Conservation (phyloP, 495 filamentous ascomycete genomes). For the Aspergillus cristatus region DNA sequence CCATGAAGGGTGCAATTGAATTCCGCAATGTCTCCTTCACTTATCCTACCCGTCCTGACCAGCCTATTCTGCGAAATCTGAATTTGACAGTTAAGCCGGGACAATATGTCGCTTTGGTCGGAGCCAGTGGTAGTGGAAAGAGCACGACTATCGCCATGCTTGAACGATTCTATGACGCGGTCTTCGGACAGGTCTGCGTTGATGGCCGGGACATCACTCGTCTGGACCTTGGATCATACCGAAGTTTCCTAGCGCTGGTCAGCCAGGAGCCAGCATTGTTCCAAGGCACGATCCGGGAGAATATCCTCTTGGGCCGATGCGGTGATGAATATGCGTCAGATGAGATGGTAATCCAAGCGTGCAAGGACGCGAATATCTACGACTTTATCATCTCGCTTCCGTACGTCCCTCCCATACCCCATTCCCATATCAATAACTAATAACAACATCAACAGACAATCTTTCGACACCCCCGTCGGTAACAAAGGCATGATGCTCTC, state of each 20-base stretch:
- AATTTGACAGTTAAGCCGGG: constrained; percentile 62
- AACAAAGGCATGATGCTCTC: constrained; percentile 69
- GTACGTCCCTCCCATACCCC: constrained; percentile 11
- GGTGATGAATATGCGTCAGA: constrained; percentile 54
- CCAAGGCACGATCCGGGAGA: constrained; percentile 75
- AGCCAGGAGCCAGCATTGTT: constrained; percentile 81
- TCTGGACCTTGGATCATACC: constrained; percentile 67
- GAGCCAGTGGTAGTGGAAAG: constrained; percentile 75
- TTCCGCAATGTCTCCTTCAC: constrained; percentile 74
- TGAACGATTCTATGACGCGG: constrained; percentile 76
- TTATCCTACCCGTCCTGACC: constrained; percentile 68
- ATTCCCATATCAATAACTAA: neutral
- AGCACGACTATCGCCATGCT: constrained; percentile 68
- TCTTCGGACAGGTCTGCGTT: constrained; percentile 57
- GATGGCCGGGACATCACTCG: constrained; percentile 65
- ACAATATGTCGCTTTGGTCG: constrained; percentile 72
- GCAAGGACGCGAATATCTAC: constrained; percentile 82
- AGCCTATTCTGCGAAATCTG: constrained; percentile 63
- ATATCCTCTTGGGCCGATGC: constrained; percentile 59
- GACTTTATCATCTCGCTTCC: constrained; percentile 73
- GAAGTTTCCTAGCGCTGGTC: constrained; percentile 66
- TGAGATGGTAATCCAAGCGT: constrained; percentile 59
- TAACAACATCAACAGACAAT: too few species aligned
- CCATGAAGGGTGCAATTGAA: constrained; percentile 57
- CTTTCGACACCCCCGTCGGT: constrained; percentile 55